These are phyloP conservation scores for Saccharomycopsis microspora DNA, from an alignment of 805 yeast species.

Conservation along the genomic window DNA sequence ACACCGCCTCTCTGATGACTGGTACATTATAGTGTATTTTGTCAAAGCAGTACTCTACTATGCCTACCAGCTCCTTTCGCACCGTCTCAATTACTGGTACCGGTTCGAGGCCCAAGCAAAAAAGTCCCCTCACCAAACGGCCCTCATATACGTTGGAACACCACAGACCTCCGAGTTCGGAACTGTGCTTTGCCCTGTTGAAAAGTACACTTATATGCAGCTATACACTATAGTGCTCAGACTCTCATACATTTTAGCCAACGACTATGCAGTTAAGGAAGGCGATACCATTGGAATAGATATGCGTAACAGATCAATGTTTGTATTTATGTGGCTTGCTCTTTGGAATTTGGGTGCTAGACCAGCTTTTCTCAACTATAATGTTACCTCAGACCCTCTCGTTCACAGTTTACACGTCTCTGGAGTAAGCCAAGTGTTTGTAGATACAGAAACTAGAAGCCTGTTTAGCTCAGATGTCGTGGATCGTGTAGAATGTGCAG, in stretches of 20 bases:
- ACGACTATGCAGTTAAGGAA: constrained; percentile 50
- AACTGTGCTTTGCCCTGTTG: constrained; percentile 36
- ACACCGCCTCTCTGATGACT: constrained; percentile 6
- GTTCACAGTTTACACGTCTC: constrained; percentile 71
- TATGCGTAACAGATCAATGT: constrained; percentile 75
- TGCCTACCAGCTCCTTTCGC: constrained; percentile 20
- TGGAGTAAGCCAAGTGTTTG: constrained; percentile 49
- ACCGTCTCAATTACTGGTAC: constrained; percentile 54
- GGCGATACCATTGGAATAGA: constrained; percentile 66
- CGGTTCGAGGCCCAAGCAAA: constrained; percentile 45
- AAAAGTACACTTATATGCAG: constrained; percentile 57
- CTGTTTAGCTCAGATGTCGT: constrained; percentile 35
- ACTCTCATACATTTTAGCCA: constrained; percentile 51
- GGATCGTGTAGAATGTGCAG: constrained; percentile 22
- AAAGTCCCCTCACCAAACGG: constrained; percentile 33
- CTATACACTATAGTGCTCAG: constrained; percentile 54
- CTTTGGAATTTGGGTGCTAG: constrained; percentile 85
- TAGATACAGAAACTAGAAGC: constrained; percentile 58
- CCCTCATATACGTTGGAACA: constrained; percentile 38
- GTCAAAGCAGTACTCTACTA: constrained; percentile 19
- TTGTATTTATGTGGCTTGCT: constrained; percentile 71
- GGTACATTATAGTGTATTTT: constrained; percentile 5
- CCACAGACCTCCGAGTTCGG: constrained; percentile 23
- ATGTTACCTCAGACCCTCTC: constrained; percentile 59
- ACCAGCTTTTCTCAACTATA: constrained; percentile 82